Conservation (phyloP, 2,329 filamentous ascomycete genomes). For the Ophiostoma pallidulum region DNA sequence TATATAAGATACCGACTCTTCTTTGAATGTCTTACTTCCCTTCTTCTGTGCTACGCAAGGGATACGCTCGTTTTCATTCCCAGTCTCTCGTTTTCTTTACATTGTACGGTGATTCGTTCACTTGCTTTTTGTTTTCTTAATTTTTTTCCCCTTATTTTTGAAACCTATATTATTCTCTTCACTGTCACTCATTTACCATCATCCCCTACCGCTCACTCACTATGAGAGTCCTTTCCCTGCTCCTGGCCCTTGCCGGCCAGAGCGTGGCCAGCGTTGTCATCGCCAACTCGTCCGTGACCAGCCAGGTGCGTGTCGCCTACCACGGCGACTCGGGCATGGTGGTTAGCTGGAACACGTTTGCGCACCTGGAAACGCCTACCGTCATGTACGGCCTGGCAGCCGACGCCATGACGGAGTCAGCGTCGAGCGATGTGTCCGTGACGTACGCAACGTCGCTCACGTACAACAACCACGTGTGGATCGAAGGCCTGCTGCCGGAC, state of each 20-base stretch:
- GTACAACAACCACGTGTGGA: constrained; percentile 35
- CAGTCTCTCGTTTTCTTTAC: too few relatives aligned
- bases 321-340: constrained; percentile 17
- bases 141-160: not conserved
- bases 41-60: too few relatives aligned
- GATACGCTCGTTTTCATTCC: not conserved
- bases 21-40: too few relatives aligned
- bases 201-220: not conserved
- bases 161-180: too few relatives aligned
- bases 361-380: constrained; percentile 20
- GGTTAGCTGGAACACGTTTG: constrained; percentile 27
- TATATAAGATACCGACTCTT: too few relatives aligned
- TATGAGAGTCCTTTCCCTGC: not conserved
- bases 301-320: constrained; percentile 12
- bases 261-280: constrained; percentile 1
- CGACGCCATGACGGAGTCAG: constrained; percentile 17
- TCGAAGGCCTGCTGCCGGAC: constrained; percentile 30
- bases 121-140: not conserved
- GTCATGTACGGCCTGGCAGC: constrained; percentile 22
- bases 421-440: constrained; percentile 21
- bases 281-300: constrained; percentile 12
- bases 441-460: constrained; percentile 26
- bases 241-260: constrained; percentile 1
- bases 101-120: too few relatives aligned
- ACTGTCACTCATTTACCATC: not conserved